Evolutionary conservation across 2,329 filamentous ascomycete genomes (phyloP).

Genomic region (Alternaria arbusti): DNA sequence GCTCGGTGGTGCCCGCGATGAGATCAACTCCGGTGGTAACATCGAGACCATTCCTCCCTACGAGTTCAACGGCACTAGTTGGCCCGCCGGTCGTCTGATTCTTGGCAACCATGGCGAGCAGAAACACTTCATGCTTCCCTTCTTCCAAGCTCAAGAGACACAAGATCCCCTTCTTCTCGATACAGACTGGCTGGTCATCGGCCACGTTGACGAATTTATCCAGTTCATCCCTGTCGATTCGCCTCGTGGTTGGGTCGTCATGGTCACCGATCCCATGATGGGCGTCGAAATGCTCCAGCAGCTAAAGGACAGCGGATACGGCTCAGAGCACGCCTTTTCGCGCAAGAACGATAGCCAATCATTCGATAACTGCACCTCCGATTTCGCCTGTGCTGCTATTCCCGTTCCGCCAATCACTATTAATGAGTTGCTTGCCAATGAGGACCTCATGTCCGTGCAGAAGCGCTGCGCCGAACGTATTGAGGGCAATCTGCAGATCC

Average conservation of each 20-base stretch:
- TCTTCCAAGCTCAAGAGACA: constrained; percentile 44
- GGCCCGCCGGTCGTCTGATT: constrained; percentile 30
- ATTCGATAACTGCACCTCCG: not conserved
- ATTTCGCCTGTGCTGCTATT: not conserved
- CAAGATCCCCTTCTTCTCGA: constrained; percentile 48
- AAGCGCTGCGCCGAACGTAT: constrained; percentile 3
- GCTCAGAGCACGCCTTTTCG: not conserved
- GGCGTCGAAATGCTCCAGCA: not conserved
- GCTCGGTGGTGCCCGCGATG: constrained; percentile 11
- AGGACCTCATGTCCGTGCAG: constrained; percentile 3
- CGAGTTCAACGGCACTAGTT: constrained; percentile 12
- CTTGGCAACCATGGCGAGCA: constrained; percentile 17
- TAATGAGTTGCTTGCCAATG: constrained; percentile 1
- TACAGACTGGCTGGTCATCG: constrained; percentile 39
- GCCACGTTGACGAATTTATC: constrained; percentile 48
- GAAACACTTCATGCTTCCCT: constrained; percentile 30
- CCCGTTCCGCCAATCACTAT: not conserved
- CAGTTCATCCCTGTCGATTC: constrained; percentile 36
- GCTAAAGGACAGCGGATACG: not conserved
- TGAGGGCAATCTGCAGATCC: constrained; percentile 2
- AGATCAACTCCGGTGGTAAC: constrained; percentile 42
- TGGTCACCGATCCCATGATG: not conserved
- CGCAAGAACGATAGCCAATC: not conserved
- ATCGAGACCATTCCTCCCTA: constrained; percentile 51
- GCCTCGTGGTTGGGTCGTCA: not conserved